Evolutionary conservation across 2,329 filamentous ascomycete species (phyloP).

Genomic region (Coniella vitis): DNA sequence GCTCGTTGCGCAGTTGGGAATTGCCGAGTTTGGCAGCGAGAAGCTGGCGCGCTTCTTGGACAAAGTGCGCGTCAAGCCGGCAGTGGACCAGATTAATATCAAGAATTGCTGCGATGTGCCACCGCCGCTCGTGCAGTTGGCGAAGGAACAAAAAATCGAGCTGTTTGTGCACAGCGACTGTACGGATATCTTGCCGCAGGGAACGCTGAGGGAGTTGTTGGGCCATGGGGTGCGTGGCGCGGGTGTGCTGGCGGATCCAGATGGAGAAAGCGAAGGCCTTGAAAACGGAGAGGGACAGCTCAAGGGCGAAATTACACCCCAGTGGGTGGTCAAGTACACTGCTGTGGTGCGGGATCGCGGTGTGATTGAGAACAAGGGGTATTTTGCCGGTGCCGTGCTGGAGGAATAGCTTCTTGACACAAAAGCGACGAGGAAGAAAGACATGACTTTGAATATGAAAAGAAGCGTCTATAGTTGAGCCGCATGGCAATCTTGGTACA

Average conservation of each 20-base stretch:
- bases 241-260: constrained; percentile 62
- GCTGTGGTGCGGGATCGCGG: constrained; percentile 89
- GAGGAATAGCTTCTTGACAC: constrained; percentile 26
- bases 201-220: constrained; percentile 77
- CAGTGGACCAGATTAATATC: constrained; percentile 93
- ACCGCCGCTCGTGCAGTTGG: constrained; percentile 74
- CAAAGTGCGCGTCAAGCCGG: constrained; percentile 63
- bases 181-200: constrained; percentile 80
- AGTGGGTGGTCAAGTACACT: constrained; percentile 97
- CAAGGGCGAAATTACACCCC: constrained; percentile 70
- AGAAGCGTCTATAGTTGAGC: too few relatives aligned
- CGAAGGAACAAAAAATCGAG: constrained; percentile 78
- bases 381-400: constrained; percentile 81
- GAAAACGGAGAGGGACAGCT: constrained; percentile 42
- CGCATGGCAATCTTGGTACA: too few relatives aligned
- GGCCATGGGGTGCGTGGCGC: constrained; percentile 66
- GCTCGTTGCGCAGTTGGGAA: constrained; percentile 67
- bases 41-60: constrained; percentile 73
- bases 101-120: constrained; percentile 95
- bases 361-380: constrained; percentile 97
- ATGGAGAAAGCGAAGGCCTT: constrained; percentile 18
- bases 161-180: constrained; percentile 91
- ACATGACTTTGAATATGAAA: neutral
- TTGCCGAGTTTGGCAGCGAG: constrained; percentile 86
- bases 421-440: neutral